Percentiles rank a stretch among this genome's conserved stretches.
These are phyloP conservation scores for Sphagnum contortum DNA, from an alignment of 225 moss, liverwort and hornwort genomes.

Conservation along the genomic window DNA sequence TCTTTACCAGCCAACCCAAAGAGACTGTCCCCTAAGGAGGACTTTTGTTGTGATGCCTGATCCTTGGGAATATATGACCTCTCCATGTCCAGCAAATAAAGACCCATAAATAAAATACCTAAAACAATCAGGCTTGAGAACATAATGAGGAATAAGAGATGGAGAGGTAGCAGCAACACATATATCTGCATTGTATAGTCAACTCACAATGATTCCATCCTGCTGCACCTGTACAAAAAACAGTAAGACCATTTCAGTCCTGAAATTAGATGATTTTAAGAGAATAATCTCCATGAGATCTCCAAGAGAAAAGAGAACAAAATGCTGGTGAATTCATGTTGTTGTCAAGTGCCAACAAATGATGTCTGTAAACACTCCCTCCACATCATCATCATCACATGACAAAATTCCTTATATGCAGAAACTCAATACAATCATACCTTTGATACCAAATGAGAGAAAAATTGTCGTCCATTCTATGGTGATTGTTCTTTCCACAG, in stretches of 20 bases:
- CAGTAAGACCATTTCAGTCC: no score
- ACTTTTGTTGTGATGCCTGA: slow-evolving; percentile 11
- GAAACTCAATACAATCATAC: no score
- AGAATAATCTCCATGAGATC: no score
- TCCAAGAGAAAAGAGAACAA: no score
- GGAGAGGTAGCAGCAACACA: slow-evolving; percentile 45
- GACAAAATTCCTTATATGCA: no score
- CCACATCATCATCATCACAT: no score
- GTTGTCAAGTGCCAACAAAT: no score
- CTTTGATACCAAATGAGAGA: no score
- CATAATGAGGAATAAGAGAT: slow-evolving; percentile 54
- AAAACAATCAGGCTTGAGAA: slow-evolving; percentile 37
- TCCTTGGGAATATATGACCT: slow-evolving; percentile 39
- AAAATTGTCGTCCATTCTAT: no score
- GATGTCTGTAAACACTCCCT: no score
- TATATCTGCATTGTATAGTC: slow-evolving; percentile 58
- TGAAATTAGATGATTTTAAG: background rate
- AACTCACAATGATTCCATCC: slow-evolving; percentile 14
- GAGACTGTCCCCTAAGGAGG: slow-evolving; percentile 13
- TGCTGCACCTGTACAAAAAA: slow-evolving; percentile 34
- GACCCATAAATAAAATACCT: slow-evolving; percentile 50
- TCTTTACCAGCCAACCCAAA: slow-evolving; percentile 27
- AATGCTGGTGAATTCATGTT: no score
- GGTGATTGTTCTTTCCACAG: no score
- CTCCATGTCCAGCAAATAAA: slow-evolving; percentile 55